A percentile compares a stretch with the other conserved stretches of the same genome.
phyloP scores from a whole-genome alignment of 495 filamentous ascomycete genomes.

The Ramalina peruviana region DNA sequence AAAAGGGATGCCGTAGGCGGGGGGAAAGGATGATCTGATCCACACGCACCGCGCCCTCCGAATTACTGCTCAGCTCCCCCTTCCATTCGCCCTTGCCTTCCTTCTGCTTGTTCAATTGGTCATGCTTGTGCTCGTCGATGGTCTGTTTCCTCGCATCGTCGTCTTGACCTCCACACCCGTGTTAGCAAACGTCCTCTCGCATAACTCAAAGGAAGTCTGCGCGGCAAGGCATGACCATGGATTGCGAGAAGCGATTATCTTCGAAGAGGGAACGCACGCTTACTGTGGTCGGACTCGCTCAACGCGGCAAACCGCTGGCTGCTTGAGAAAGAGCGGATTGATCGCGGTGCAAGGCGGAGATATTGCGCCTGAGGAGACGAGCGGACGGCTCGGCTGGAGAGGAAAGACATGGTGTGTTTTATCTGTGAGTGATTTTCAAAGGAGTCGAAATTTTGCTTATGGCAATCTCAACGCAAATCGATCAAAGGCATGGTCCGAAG shows the following conservation, averaged over 20 bases:
- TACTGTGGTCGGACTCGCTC: constrained; percentile 18
- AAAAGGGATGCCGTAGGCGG: too few relatives aligned
- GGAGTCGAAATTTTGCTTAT: too few relatives aligned
- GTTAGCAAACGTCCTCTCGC: neutral
- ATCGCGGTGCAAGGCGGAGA: neutral
- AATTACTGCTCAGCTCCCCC: constrained; percentile 61
- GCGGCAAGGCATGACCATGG: too few relatives aligned
- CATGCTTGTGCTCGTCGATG: constrained; percentile 60
- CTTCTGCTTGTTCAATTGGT: constrained; percentile 53
- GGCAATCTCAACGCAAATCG: too few relatives aligned
- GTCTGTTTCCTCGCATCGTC: constrained; percentile 28
- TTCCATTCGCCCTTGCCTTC: constrained; percentile 71
- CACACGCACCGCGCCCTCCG: constrained; percentile 55
- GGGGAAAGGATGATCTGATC: too few relatives aligned
- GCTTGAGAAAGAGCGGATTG: constrained; percentile 9
- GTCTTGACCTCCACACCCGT: constrained; percentile 16
- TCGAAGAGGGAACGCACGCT: constrained; percentile 7
- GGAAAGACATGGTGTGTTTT: constrained; percentile 10
- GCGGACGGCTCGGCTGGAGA: constrained; percentile 5
- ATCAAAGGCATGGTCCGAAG: neutral
- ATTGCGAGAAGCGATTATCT: neutral
- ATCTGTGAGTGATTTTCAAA: too few relatives aligned
- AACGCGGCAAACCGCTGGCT: constrained; percentile 4
- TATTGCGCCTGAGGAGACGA: neutral
- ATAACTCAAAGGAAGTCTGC: neutral